Evolutionary conservation across 495 filamentous ascomycete genomes (phyloP), one percentile per base, ranked within the genome.

Genomic region (Hamigera avellanea): DNA sequence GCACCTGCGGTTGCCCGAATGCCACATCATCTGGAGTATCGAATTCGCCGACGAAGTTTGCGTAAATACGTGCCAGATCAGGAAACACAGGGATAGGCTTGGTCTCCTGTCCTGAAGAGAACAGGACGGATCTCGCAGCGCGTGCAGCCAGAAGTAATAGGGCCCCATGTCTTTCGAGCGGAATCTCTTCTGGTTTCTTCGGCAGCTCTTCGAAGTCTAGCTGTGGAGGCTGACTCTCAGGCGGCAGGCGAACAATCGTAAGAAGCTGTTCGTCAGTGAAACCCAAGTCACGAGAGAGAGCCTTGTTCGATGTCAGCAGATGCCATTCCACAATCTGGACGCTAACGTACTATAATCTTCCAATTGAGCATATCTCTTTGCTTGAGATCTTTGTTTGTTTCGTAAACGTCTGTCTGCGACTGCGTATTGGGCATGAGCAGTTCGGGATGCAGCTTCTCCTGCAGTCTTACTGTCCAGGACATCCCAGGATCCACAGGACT

Each of bases 401-500:
- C 59, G 48, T 80, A 93, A 10, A 68, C 59, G 23, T 79, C 69
- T 13, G 68, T 70, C 26, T 72, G 61, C 9, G 83, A 83, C 45
- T 62, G 74, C 26, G 73, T 59, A 4, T 45, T 49, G 3, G 54
- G 53, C 36, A 64, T 35, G 5, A 50, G 53, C 26, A 43, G 38
- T 26, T 52, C 38, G 0, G 86, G 82, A 35, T 80, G 61, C 36
- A 78, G 63, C 32, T 77, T 74, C 54, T 94, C 85, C 39, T 80
- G 72, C 48, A 89, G 61, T 37, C 86, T 66, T n/a, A 75, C 71
- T 13, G 83, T 71, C 85, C 76, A 82, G 6, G 73, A 73, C 71
- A 95, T 49, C 48, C 83, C 78, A 49, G 57, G 73, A 37, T 64
- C 76, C 56, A 73, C 76, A 40, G 53, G 73, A 50, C 66, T 71